A percentile compares a stretch with the other conserved stretches of the same genome.
phyloP scores from a whole-genome alignment of 176 grass and related monocot species.

The sorghum (Sorghum bicolor) region DNA sequence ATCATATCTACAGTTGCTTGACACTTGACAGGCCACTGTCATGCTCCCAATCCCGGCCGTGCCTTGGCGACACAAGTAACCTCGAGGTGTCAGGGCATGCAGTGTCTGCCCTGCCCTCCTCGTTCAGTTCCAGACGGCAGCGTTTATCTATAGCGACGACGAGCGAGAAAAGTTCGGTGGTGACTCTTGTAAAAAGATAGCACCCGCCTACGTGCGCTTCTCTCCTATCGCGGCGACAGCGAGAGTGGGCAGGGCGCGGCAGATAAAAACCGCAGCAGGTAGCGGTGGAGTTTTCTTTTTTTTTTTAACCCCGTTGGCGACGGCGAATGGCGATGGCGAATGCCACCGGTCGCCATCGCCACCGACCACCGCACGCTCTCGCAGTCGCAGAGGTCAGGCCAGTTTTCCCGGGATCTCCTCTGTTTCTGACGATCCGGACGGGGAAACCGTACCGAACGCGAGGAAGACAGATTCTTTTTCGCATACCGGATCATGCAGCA shows the following conservation, averaged over 20 bases:
- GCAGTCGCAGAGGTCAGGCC: not conserved
- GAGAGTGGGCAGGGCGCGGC: not conserved
- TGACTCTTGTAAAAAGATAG: too few relatives aligned
- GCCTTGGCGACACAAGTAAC: too few relatives aligned
- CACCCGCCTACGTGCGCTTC: too few relatives aligned
- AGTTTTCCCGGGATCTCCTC: not conserved
- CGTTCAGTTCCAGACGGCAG: too few relatives aligned
- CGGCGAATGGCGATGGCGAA: not conserved
- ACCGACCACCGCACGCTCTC: not conserved
- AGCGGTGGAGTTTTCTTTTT: not conserved
- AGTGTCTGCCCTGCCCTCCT: too few relatives aligned
- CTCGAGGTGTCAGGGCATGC: not conserved
- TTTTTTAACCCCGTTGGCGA: not conserved
- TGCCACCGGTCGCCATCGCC: constrained; percentile 6
- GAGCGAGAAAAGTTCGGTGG: too few relatives aligned
- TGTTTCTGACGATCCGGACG: not conserved
- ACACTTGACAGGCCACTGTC: not conserved
- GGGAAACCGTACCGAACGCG: not conserved
- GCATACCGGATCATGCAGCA: not conserved
- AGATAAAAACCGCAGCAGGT: constrained; percentile 16
- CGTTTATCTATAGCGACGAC: too few relatives aligned
- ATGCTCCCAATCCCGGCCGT: not conserved
- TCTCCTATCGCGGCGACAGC: not conserved
- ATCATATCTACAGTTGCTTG: not conserved
- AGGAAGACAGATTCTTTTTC: not conserved